Evolutionary conservation across 768 basidiomycete species (phyloP).

Genomic region (Holtermanniella nyarrowii): DNA sequence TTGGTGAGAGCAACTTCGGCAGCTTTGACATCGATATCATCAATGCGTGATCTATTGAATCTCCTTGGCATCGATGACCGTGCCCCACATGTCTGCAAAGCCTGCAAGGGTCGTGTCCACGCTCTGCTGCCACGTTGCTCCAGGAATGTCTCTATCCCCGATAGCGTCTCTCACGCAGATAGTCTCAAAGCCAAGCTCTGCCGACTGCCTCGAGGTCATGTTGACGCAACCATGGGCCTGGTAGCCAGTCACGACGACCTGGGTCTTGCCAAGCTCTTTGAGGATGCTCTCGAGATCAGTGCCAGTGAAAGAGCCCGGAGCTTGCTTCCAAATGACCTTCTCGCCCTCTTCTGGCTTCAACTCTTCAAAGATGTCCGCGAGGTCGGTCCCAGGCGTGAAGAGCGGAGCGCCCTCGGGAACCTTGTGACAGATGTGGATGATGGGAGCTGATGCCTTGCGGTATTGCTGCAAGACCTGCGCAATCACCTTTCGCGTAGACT

Average conservation of each 20-base stretch:
- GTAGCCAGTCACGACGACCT: constrained; percentile 15
- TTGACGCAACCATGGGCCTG: constrained; percentile 17
- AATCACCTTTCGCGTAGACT: constrained; percentile 6
- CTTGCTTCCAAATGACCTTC: constrained; percentile 9
- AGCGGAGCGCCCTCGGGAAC: constrained; percentile 7
- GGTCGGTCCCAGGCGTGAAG: constrained; percentile 6
- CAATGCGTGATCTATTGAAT: too few relatives aligned
- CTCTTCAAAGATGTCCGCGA: constrained; percentile 4
- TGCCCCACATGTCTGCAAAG: too few relatives aligned
- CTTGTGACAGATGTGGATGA: constrained; percentile 15
- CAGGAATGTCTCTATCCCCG: constrained; percentile 14
- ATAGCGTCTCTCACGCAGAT: constrained; percentile 13
- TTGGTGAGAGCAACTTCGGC: too few relatives aligned
- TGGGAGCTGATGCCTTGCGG: constrained; percentile 5
- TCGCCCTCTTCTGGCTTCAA: constrained; percentile 7
- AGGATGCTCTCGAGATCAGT: constrained; percentile 9
- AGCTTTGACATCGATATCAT: too few relatives aligned
- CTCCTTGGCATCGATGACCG: too few relatives aligned
- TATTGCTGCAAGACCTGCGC: not conserved
- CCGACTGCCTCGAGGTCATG: constrained; percentile 10
- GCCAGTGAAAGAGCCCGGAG: constrained; percentile 17
- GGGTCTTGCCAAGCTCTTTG: constrained; percentile 4
- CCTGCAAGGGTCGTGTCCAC: too few relatives aligned
- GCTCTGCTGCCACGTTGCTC: too few relatives aligned
- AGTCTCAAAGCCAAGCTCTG: constrained; percentile 14